phyloP scores from a whole-genome alignment of 768 basidiomycete species.

The Leccinum longicurvipes region DNA sequence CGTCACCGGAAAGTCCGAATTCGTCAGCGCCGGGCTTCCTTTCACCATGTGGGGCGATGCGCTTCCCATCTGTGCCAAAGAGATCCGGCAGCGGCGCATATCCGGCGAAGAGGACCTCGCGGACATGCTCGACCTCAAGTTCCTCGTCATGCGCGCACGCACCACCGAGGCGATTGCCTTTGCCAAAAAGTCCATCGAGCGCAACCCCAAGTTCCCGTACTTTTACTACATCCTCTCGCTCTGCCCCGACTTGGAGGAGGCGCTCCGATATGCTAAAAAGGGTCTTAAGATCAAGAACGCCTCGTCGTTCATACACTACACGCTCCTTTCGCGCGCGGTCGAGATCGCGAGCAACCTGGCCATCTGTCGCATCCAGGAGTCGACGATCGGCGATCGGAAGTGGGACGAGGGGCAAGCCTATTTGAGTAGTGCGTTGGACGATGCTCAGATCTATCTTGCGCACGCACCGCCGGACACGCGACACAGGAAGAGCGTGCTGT shows the following conservation, averaged over 20 bases:
- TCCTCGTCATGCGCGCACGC: conserved; percentile 45
- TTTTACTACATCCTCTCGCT: conserved; percentile 62
- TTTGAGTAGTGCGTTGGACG: conserved; percentile 56
- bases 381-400: conserved; percentile 38
- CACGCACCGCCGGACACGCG: conserved; percentile 61
- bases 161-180: conserved; percentile 46
- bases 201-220: conserved; percentile 59
- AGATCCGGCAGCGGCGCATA: conserved; percentile 44
- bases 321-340: conserved; percentile 59
- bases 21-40: conserved; percentile 49
- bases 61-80: conserved; percentile 56
- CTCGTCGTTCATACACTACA: conserved; percentile 54
- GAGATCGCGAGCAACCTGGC: conserved; percentile 60
- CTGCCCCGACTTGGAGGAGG: conserved; percentile 44
- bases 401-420: conserved; percentile 63
- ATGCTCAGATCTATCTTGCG: conserved; percentile 51
- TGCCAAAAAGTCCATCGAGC: conserved; percentile 46
- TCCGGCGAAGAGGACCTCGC: conserved; percentile 48
- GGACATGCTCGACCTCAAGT: conserved; percentile 66
- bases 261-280: conserved; percentile 61
- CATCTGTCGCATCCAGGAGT: conserved; percentile 44
- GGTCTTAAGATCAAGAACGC: conserved; percentile 55
- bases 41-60: conserved; percentile 59
- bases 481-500: conserved; percentile 55
- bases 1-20: conserved; percentile 44